Conservation (phyloP, 805 yeast genomes). For the fission yeast (Schizosaccharomyces pombe) region DNA sequence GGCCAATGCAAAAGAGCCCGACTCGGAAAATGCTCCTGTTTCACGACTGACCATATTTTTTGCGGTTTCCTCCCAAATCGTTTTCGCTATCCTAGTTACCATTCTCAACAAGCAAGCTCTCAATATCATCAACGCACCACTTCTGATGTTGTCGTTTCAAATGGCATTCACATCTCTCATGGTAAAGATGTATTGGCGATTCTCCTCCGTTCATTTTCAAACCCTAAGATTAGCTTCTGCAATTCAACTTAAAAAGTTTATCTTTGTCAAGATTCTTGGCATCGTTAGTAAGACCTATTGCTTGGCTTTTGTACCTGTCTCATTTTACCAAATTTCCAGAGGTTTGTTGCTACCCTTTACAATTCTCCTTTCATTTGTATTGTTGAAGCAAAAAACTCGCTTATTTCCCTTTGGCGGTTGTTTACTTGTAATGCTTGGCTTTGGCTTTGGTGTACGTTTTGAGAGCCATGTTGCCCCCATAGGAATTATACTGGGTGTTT, state of each 20-base stretch:
- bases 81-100: not conserved
- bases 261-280: not conserved
- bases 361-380: not conserved
- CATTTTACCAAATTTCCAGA: conserved; percentile 4
- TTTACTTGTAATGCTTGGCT: conserved; percentile 1
- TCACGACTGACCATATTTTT: not conserved
- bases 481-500: conserved; percentile 2
- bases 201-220: not conserved
- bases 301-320: conserved; percentile 1
- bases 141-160: not conserved
- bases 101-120: not conserved
- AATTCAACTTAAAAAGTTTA: not conserved
- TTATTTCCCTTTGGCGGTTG: not conserved
- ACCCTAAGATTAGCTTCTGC: not conserved
- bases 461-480: not conserved
- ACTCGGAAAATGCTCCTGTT: not conserved
- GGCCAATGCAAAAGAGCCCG: not conserved
- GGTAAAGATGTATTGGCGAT: not conserved
- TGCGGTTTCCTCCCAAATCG: not conserved
- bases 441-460: conserved; percentile 1
- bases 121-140: not conserved
- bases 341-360: conserved; percentile 5
- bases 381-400: not conserved
- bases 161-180: not conserved
- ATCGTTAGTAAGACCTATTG: conserved; percentile 3